Base-by-base conservation (phyloP, 1,284 basidiomycete genomes). In the Bjerkandera adusta region DNA sequence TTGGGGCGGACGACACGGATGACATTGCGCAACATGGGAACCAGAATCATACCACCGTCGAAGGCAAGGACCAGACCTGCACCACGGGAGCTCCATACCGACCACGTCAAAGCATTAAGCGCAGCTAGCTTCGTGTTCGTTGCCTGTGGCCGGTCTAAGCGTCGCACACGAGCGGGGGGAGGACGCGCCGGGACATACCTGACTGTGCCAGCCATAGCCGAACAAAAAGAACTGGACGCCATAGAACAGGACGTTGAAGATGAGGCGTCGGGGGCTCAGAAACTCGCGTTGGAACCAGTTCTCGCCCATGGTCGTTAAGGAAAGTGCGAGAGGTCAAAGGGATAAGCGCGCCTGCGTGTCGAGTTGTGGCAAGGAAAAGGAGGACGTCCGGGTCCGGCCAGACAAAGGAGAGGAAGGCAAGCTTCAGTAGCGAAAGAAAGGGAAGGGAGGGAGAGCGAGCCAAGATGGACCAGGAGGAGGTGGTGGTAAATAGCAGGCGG, bases 11-110 rank as follows among this genome's bases (percentile, higher is more conserved):
- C 67, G 54, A 89, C 68, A 49, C 85, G 84, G 62, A 94, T 81
- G 57, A 90, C 67, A 61, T 93, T 93, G 58, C 91, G 85, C 50
- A 92, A 64, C 82, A 93, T 86, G 30, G 92, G 92, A 36, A 95
- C 60, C 45, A 93, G 77, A 55, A 94, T 89, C 53, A 93, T 69
- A 41, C 81, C 84, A 5, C 89, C 90, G 65, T 92, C 81, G 61
- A 85, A 83, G 11, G 90, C 91, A 34, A 94, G 80, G 42, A 85
- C 85, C 35, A 93, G 81, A 59, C 89, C 92, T 36, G 92, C 92
- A 36, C 90, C 92, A 52, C 92, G 82, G 50, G 90, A 92, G 6
- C 64, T 71, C 91, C 91, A 95, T 27, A 93, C 89, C 12, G 89
- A 92, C 65, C 73, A 93, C 50, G 67, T 76, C 55, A 95, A 76